A percentile compares a stretch with the other conserved stretches of the same genome.
These are phyloP conservation scores for Metarhizium robertsii DNA, from an alignment of 2,329 filamentous ascomycete species.

Conservation along the genomic window DNA sequence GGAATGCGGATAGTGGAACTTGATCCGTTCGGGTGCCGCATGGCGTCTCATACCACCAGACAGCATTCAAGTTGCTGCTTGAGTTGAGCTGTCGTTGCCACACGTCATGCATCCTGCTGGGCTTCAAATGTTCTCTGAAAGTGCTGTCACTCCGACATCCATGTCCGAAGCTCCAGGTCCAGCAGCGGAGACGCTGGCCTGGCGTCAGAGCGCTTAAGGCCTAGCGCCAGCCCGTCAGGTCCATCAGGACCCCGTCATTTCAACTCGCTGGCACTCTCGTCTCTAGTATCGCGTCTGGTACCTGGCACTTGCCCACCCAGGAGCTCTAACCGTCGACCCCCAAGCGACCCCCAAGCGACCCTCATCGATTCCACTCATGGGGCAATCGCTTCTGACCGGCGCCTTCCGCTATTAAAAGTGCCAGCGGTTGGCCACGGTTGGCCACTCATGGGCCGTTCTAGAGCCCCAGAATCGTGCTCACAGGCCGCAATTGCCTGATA, in stretches of 20 bases:
- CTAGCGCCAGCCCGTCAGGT: neutral
- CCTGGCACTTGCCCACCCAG: neutral
- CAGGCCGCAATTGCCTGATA: neutral
- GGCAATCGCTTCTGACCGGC: neutral
- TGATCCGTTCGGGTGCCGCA: too few relatives aligned
- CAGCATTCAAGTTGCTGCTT: too few relatives aligned
- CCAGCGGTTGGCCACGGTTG: too few relatives aligned
- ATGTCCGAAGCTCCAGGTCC: neutral
- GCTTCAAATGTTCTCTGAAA: neutral
- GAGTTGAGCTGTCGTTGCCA: too few relatives aligned
- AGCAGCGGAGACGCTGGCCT: neutral
- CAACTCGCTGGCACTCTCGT: neutral
- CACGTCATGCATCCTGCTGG: neutral
- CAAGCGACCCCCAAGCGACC: neutral
- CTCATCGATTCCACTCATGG: neutral
- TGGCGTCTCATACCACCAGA: too few relatives aligned
- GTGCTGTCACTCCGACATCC: neutral
- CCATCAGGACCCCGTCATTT: neutral
- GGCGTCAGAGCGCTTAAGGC: constrained; percentile 1
- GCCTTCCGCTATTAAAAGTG: neutral
- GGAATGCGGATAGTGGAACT: too few relatives aligned
- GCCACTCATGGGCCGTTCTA: neutral
- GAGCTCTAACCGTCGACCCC: neutral
- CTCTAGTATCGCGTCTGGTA: neutral
- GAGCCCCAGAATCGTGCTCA: neutral